Conservation (phyloP, 2,329 filamentous ascomycete genomes). For the Colletotrichum lupini region DNA sequence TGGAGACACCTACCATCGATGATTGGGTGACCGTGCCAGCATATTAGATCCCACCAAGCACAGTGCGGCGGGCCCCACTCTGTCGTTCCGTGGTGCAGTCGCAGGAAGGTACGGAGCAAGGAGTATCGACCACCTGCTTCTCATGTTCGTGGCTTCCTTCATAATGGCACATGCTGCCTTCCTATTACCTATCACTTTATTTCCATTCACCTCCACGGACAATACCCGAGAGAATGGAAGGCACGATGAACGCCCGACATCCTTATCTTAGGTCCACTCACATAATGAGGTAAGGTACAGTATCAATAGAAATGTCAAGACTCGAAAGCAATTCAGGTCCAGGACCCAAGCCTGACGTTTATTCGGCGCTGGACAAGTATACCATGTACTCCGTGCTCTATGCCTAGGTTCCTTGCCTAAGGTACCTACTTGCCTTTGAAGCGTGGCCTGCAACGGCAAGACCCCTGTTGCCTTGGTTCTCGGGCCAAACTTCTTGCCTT, state of each 20-base stretch:
- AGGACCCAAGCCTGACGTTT: neutral
- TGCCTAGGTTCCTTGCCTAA: no score
- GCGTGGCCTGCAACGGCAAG: neutral
- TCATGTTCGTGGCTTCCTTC: neutral
- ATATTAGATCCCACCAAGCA: neutral
- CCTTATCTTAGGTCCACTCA: neutral
- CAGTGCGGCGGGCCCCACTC: constrained; percentile 8
- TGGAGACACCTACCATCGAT: no score
- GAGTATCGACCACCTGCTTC: neutral
- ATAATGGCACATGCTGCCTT: neutral
- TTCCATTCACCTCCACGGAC: no score
- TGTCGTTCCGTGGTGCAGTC: neutral
- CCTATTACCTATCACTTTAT: neutral
- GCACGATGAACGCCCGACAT: neutral
- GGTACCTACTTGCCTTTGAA: neutral
- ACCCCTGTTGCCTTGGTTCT: constrained; percentile 28
- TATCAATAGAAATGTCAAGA: neutral
- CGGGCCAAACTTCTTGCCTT: neutral
- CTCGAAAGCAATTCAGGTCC: neutral
- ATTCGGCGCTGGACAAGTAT: neutral
- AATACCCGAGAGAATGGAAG: neutral
- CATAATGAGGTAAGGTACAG: no score
- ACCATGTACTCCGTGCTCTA: neutral
- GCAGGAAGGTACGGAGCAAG: neutral
- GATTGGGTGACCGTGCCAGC: neutral